Evolutionary conservation across 2,329 filamentous ascomycete species (phyloP), one percentile per base, ranked within the genome.

Genomic region (Diaporthe vaccinii): DNA sequence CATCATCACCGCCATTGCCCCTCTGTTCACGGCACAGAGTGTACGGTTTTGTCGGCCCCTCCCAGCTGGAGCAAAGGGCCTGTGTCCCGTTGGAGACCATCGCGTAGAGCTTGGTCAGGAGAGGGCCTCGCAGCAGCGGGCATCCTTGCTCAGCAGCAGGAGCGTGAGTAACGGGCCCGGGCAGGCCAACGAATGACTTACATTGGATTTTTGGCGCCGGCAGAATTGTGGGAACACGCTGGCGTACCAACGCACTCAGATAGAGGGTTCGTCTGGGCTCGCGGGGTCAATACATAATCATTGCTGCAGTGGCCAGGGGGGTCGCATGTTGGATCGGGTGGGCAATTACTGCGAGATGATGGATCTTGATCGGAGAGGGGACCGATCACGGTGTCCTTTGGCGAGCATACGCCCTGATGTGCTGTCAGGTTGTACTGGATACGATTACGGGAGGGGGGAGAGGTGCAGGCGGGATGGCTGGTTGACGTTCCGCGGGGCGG

Each of bases 111-210:
- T 55, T 69, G 65, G 46, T 22, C 65, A 31, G 49, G 49, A 55
- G 65, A 69, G 49, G 65, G 65, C 34, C 65, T 55, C n/a, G 49
- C 65, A 69, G 34, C 65, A 69, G 65, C 49, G 49, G 65, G 36
- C 65, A 69, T 69, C 65, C 65, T 69, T 69, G 65, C 49, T 69
- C 49, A 39, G 65, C 65, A 69, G 65, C 65, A 69, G 65, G 34
- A 69, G 65, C 49, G 49, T 69, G 65, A 69, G 49, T 69, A 69
- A 69, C 46, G 49, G 65, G 65, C 49, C n/a, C 49, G n/a, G 65
- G 65, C 46, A 22, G 49, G 49, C 65, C 46, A 55, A 69, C 65
- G 65, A 55, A 69, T 69, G 65, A 55, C 49, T 46, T 69, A 34
- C 31, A 55, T 53, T 17, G 7, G 65, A 31, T 39, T 53, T 53